Percentiles rank a stretch among this genome's conserved stretches.
These are phyloP conservation scores for Mrakia gelida DNA, from an alignment of 768 basidiomycete species.

Conservation along the genomic window DNA sequence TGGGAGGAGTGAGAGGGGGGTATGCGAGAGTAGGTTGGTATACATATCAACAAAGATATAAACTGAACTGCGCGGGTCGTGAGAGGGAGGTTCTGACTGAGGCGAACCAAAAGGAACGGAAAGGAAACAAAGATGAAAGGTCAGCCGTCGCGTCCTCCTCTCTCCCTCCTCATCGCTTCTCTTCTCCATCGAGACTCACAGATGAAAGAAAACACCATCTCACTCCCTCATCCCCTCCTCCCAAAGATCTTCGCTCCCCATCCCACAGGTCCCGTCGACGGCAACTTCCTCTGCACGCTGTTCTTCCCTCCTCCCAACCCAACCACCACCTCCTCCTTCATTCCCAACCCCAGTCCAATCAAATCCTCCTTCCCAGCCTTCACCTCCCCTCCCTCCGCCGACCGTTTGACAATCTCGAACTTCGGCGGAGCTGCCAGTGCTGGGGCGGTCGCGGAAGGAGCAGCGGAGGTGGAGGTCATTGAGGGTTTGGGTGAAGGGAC, in stretches of 20 bases:
- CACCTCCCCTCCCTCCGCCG: conserved; percentile 8
- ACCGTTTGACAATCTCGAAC: conserved; percentile 7
- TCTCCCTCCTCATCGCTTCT: no score
- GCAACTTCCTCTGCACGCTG: neutral
- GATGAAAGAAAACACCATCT: neutral
- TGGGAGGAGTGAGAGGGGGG: no score
- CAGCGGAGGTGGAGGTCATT: no score
- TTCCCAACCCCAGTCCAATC: neutral
- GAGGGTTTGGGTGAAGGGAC: neutral
- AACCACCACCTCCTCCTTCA: conserved; percentile 1
- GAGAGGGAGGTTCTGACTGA: no score
- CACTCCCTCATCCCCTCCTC: neutral
- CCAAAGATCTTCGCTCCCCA: conserved; percentile 14
- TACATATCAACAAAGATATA: no score
- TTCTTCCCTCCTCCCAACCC: conserved; percentile 9
- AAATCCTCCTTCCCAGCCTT: conserved; percentile 9
- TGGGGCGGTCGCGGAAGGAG: neutral
- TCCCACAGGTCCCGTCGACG: neutral
- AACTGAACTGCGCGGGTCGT: no score
- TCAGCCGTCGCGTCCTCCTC: no score
- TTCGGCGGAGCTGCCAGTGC: neutral
- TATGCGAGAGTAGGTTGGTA: no score
- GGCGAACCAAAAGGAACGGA: no score
- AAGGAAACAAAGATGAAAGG: no score
- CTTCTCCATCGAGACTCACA: no score